Conservation (phyloP, 768 basidiomycete genomes). For the Kwoniella mangroviensis region DNA sequence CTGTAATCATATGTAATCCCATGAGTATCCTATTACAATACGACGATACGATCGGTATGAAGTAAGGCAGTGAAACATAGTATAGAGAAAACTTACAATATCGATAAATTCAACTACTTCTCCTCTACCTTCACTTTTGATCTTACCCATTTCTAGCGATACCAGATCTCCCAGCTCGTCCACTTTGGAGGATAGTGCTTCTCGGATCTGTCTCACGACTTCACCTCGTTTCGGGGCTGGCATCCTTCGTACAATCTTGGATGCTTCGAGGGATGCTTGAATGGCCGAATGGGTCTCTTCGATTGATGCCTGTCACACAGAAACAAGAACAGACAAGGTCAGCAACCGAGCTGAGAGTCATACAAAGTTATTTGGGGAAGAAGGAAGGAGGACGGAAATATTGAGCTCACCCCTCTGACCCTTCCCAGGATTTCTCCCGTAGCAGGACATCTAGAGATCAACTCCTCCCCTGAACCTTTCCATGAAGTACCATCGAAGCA, state of each 20-base stretch:
- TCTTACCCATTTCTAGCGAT: slow-evolving; percentile 68
- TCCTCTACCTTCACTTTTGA: slow-evolving; percentile 83
- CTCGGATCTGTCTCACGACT: slow-evolving; percentile 81
- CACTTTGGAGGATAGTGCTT: slow-evolving; percentile 78
- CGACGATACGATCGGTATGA: slow-evolving; percentile 4
- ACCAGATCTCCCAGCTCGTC: slow-evolving; percentile 52
- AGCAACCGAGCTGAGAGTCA: no score
- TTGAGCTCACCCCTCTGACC: slow-evolving; percentile 67
- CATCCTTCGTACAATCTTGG: slow-evolving; percentile 69
- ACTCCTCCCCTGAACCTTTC: slow-evolving; percentile 43
- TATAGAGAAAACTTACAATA: slow-evolving; percentile 66
- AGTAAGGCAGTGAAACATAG: not conserved
- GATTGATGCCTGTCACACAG: slow-evolving; percentile 65
- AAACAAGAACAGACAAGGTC: no score
- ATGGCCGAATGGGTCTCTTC: slow-evolving; percentile 74
- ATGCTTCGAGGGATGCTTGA: slow-evolving; percentile 74
- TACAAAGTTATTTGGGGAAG: not conserved
- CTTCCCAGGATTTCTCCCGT: slow-evolving; percentile 83
- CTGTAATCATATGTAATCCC: slow-evolving; percentile 58
- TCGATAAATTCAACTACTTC: slow-evolving; percentile 96
- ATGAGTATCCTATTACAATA: no score
- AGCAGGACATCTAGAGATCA: slow-evolving; percentile 67
- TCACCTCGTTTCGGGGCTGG: slow-evolving; percentile 90
- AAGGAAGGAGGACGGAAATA: slow-evolving; percentile 15
- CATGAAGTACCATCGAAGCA: slow-evolving; percentile 50